Base-by-base conservation (phyloP, 345 rosid species). In the Populus tremula region DNA sequence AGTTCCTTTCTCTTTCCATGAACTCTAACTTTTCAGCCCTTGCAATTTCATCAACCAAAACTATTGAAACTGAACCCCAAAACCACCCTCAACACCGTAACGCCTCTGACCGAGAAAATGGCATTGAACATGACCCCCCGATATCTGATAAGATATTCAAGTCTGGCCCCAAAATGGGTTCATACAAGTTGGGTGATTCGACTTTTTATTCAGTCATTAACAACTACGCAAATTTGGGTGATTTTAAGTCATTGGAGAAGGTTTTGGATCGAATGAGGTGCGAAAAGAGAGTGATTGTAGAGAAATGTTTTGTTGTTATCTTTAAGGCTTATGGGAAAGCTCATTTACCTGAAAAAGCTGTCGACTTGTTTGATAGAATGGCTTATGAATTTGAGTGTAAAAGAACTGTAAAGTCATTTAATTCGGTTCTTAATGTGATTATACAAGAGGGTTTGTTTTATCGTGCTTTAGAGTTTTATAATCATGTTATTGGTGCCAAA, bases 241-340 rank as follows among this genome's bases (percentile, higher is more conserved):
- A 96, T 86, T 90, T 96, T 20, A 71, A 53, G 23, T 87, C 93
- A 0, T 61, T 96, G 4, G 91, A 92, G 82, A 79, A 72, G 79
- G 85, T 93, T 72, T 83, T 96, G 53, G 78, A 67, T 84, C 88
- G 89, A 70, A 86, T 96, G 88, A 88, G 78, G 75, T 68, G 71
- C 20, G 98, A 93, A 81, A 87, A 86, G 66, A 83, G 98, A 77
- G 88, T 80, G 8, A 71, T 91, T 67, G 49, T 73, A 13, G 99
- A 93, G 80, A 85, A 74, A 78, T 82, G 87, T 78, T 93, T 93
- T 59, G 77, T 92, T 47, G 36, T 70, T 29, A 78, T 93, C 38
- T 91, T 93, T 76, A 93, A 87, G 80, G 94, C 97, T 71, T 96
- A 89, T 45, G 95, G 97, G 50, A 90, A 81, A 80, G 90, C 90